Base-by-base conservation (phyloP, 768 basidiomycete species). In the Termitomyces heimii region DNA sequence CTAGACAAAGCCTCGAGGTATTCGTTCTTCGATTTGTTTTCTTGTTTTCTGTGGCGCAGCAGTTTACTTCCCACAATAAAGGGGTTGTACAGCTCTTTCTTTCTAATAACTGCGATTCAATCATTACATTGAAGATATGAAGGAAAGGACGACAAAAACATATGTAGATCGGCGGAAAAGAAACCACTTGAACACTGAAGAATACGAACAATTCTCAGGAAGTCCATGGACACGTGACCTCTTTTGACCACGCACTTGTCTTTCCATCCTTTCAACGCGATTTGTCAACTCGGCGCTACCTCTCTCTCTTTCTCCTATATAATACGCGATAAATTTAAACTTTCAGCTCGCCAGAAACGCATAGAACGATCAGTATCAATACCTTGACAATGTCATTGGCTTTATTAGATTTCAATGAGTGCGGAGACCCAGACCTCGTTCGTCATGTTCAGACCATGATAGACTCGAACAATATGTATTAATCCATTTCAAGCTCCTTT, bases 401-500 rank as follows among this genome's bases (percentile, higher is more conserved):
- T 39, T 32, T 34, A 54, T 44, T 22, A 29, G 14, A 43, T 22
- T 31, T 35, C 20, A 28, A 29, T 31, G 47, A 43, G 4, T 29
- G 54, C 26, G 49, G 32, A 45, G 50, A 57, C 32, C 34, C 56
- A 37, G 56, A 57, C 26, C 43, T 52, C 12, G 53, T 54, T 42
- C 53, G 53, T 54, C 28, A 28, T 53, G n/a, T 32, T 22, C 28
- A 31, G 16, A 24, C 20, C 13, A 12, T 22, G 20, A 53, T 40
- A 24, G 31, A 24, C 5, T 32, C n/a, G 3, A 42, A 20, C 12
- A 52, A 40, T 20, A 32, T 32, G 13, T 24, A 12, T 31, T 54
- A 20, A 43, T 20, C 4, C 7, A 29, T 45, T 13, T 44, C 2
- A 53, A 62, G 61, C 29, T 62, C 6, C 54, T 56, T 32, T 62